These are phyloP conservation scores for Elasticomyces elasticus DNA, from an alignment of 495 filamentous ascomycete species.

Conservation along the genomic window DNA sequence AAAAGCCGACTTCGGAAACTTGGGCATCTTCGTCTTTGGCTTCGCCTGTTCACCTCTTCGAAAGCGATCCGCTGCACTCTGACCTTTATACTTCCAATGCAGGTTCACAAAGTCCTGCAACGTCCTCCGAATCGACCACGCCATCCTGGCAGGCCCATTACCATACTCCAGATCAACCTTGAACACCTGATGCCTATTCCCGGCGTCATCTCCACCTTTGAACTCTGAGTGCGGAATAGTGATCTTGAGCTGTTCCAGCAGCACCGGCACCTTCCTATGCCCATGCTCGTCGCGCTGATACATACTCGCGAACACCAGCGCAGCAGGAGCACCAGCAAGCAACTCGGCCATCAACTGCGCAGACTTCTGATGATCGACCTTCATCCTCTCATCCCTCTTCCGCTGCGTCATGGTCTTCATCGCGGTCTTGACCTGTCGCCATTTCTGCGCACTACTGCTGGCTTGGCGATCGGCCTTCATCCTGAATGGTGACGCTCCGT, in stretches of 20 bases:
- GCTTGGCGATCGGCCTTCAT: constrained; percentile 44
- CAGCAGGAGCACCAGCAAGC: constrained; percentile 81
- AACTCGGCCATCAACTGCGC: constrained; percentile 94
- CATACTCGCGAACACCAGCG: constrained; percentile 88
- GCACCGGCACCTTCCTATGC: constrained; percentile 84
- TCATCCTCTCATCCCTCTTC: constrained; percentile 64
- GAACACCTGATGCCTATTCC: constrained; percentile 77
- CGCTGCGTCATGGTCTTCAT: constrained; percentile 69
- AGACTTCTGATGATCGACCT: constrained; percentile 84
- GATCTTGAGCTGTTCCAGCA: constrained; percentile 91
- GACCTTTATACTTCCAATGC: constrained; percentile 82
- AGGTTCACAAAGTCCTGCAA: constrained; percentile 86
- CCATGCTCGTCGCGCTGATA: constrained; percentile 95
- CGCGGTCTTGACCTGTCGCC: constrained; percentile 76
- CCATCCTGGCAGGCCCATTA: constrained; percentile 89
- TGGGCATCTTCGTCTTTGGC: constrained; percentile 60
- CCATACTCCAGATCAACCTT: constrained; percentile 93
- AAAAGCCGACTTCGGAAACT: constrained; percentile 83
- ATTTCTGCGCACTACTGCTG: constrained; percentile 73
- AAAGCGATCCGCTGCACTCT: constrained; percentile 61
- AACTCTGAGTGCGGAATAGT: constrained; percentile 66
- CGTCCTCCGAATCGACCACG: constrained; percentile 84
- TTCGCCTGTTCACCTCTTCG: constrained; percentile 50
- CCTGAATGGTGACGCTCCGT: constrained; percentile 10
- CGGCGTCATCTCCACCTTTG: constrained; percentile 46